Evolutionary conservation across 805 yeast genomes (phyloP), one percentile per base, ranked within the genome.

Genomic region (Candida methanosorbosa): DNA sequence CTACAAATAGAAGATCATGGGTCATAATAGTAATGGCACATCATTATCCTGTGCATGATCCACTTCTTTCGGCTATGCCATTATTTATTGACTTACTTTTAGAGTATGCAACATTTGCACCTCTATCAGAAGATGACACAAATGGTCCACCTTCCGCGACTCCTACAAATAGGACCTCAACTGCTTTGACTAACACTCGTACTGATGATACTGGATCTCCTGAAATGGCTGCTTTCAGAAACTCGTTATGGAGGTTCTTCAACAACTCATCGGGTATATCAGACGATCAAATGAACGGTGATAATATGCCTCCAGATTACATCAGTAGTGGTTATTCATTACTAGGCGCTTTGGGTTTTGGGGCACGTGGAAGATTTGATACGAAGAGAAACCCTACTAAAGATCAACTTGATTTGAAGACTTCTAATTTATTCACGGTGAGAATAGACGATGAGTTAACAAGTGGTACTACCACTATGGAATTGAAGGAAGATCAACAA

Each of bases 21-120:
- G 66, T 75, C n/a, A 71, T 76, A 18, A 72, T 72, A 33, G 78
- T 75, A 7, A 64, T 74, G 57, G 81, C 81, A 1, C 78, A 77
- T 27, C 54, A 68, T 12, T 75, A 71, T 42, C 63, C 70, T 3
- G 30, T 44, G 1, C 34, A 35, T 11, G 56, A 52, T 32, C 58
- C 66, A 1, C 56, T 74, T 11, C 70, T 75, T 37, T 62, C 58
- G 23, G 57, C 75, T 31, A 54, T 75, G 52, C 48, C 55, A 12
- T 24, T 44, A 21, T 49, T 50, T 28, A 46, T 51, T 34, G 46
- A 43, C 17, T 32, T 46, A 18, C 32, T 51, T 6, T 26, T 30
- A n/a, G 39, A 37, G 17, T 38, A 35, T 14, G 38, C 38, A 3
- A 13, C 26, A 14, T 21, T 21, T 11, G 11, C 8, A 9, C 23